Evolutionary conservation across 805 yeast species (phyloP).

Genomic region (Metschnikowia gelsemii): DNA sequence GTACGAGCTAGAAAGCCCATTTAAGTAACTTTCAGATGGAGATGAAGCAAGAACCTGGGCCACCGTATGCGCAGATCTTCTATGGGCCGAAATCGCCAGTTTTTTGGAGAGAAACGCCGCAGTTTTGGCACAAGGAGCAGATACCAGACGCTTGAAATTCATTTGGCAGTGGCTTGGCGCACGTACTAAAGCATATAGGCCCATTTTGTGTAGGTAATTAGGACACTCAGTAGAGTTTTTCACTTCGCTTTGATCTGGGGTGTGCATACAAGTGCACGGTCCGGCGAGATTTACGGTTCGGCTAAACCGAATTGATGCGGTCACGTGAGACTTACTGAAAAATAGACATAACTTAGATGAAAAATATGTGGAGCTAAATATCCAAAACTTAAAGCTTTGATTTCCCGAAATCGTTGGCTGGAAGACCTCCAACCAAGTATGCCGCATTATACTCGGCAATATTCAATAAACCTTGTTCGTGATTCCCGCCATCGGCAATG

Average conservation of each 20-base stretch:
- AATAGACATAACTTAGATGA: too few relatives aligned
- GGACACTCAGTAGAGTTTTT: too few relatives aligned
- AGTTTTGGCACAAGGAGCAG: conserved; percentile 1
- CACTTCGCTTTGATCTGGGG: neutral
- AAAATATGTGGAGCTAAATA: neutral
- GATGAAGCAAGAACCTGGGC: conserved; percentile 1
- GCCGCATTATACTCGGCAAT: conserved; percentile 55
- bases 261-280: neutral
- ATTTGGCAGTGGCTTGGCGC: neutral
- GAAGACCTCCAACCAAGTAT: conserved; percentile 26
- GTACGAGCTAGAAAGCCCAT: neutral
- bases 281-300: neutral
- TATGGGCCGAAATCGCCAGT: neutral
- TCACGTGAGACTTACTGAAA: conserved; percentile 1
- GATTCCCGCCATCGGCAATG: conserved; percentile 32
- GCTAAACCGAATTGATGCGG: too few relatives aligned
- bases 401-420: conserved; percentile 6
- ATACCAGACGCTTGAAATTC: neutral
- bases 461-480: conserved; percentile 48
- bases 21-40: neutral
- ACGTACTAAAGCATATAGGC: neutral
- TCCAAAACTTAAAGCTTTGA: conserved; percentile 8
- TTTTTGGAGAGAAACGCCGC: neutral
- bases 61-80: neutral
- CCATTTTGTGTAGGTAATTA: neutral